Evolutionary conservation across 345 rosid species (phyloP).

Genomic region (Acer saccharum): DNA sequence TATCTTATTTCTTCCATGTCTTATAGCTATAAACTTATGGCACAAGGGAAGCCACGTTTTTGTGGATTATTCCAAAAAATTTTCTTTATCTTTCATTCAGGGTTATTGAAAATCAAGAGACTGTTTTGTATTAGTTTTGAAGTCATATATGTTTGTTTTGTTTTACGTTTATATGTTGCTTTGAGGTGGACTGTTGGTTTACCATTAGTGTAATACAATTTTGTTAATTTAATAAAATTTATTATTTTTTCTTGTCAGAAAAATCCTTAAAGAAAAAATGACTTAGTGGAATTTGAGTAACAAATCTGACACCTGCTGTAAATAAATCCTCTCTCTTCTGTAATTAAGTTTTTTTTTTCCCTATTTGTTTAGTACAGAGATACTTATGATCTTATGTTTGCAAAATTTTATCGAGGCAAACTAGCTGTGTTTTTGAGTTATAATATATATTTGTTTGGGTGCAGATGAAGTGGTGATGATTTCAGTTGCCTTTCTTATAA

Average conservation of each 20-base stretch:
- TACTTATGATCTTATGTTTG: conserved; percentile 13
- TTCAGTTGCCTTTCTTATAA: conserved; percentile 85
- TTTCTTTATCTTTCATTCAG: not conserved
- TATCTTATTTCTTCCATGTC: not conserved
- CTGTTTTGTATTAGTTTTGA: not conserved
- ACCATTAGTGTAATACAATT: not conserved
- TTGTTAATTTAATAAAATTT: too few species aligned
- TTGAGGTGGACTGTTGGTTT: not conserved
- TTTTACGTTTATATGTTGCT: not conserved
- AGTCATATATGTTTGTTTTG: not conserved
- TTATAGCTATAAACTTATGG: not conserved
- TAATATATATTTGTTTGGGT: conserved; percentile 25
- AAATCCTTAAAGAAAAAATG: not conserved
- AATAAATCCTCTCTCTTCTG: not conserved
- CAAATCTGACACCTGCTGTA: not conserved
- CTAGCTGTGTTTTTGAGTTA: conserved; percentile 22
- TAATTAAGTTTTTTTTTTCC: conserved; percentile 2
- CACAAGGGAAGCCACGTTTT: too few species aligned
- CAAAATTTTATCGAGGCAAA: not conserved
- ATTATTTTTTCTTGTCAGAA: not conserved
- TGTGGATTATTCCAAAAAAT: not conserved
- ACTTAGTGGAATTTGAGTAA: not conserved
- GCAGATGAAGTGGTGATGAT: conserved; percentile 96
- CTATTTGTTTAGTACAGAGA: not conserved
- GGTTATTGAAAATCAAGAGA: not conserved